Conservation (phyloP, 148 eudicot species). For the Rhododendron henanense region DNA sequence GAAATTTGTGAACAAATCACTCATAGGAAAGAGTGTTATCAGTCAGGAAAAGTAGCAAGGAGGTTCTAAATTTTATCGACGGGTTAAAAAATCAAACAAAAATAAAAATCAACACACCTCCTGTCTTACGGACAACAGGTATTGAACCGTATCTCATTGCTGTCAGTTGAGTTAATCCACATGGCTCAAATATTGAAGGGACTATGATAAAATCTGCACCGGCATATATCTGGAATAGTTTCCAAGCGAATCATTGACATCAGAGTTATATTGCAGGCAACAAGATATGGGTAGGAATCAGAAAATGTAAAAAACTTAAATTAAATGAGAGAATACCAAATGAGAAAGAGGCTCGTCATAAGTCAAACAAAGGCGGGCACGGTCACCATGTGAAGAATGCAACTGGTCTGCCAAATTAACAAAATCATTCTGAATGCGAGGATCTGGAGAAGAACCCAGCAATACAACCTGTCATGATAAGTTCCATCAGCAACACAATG, state of each 20-base stretch:
- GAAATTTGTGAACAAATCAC: not conserved
- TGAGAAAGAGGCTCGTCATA: slow-evolving; percentile 98
- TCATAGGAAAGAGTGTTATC: not conserved
- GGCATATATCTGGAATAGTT: slow-evolving; percentile 72
- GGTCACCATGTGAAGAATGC: slow-evolving; percentile 78
- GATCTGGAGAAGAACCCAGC: slow-evolving; percentile 94
- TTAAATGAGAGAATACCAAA: slow-evolving; percentile 50
- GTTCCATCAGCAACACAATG: not conserved
- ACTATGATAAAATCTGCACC: slow-evolving; percentile 95
- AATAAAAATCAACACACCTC: slow-evolving; percentile 47
- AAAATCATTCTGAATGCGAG: slow-evolving; percentile 83
- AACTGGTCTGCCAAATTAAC: slow-evolving; percentile 69
- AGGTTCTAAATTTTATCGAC: not conserved
- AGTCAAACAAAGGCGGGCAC: slow-evolving; percentile 86
- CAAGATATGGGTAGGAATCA: not conserved
- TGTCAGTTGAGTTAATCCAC: slow-evolving; percentile 93
- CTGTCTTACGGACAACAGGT: slow-evolving; percentile 96
- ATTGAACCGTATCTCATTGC: slow-evolving; percentile 99
- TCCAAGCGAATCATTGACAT: not conserved
- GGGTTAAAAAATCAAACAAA: not conserved
- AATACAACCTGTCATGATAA: slow-evolving; percentile 57
- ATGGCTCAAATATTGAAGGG: slow-evolving; percentile 96
- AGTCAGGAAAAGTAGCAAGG: not conserved
- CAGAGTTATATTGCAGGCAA: not conserved
- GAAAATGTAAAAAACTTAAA: not conserved